Conservation (phyloP, 805 yeast genomes). For the Priceomyces melissophilus region DNA sequence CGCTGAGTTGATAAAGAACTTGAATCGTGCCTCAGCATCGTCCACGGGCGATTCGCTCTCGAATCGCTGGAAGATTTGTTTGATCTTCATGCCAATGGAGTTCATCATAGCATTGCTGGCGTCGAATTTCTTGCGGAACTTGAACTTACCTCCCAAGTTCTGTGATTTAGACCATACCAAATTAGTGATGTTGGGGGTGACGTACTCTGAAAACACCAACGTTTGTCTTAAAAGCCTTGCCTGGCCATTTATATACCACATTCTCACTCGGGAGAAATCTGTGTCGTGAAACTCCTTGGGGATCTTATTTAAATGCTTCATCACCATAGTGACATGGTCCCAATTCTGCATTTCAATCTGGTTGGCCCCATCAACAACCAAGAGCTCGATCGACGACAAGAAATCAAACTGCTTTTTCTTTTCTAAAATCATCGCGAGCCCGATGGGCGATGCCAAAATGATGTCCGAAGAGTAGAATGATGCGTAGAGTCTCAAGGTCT, state of each 20-base stretch:
- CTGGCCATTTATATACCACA: slow-evolving; percentile 89
- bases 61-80: slow-evolving; percentile 70
- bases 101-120: slow-evolving; percentile 55
- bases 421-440: slow-evolving; percentile 71
- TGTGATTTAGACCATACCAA: slow-evolving; percentile 43
- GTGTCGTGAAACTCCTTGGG: slow-evolving; percentile 77
- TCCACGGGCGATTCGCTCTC: slow-evolving; percentile 49
- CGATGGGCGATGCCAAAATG: slow-evolving; percentile 88
- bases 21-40: slow-evolving; percentile 83
- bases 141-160: slow-evolving; percentile 60
- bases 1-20: slow-evolving; percentile 68
- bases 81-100: slow-evolving; percentile 62
- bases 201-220: slow-evolving; percentile 67
- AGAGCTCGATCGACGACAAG: slow-evolving; percentile 80
- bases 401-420: slow-evolving; percentile 75
- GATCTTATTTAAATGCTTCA: slow-evolving; percentile 66
- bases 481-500: slow-evolving; percentile 78
- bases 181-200: slow-evolving; percentile 79
- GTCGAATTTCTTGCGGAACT: slow-evolving; percentile 46
- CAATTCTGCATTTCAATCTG: slow-evolving; percentile 90
- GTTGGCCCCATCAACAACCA: slow-evolving; percentile 78
- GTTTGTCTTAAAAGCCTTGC: slow-evolving; percentile 73
- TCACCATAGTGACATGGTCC: slow-evolving; percentile 69
- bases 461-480: slow-evolving; percentile 83
- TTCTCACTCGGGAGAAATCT: slow-evolving; percentile 86